Evolutionary conservation across 345 rosid species (phyloP).

Genomic region (sweet orange (Citrus sinensis)): DVS_A1.0 CM039165.1:21494501-21495000

Average conservation of each 20-base stretch:
- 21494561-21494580: slow-evolving; percentile 44
- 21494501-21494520: slow-evolving; percentile 86
- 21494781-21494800: slow-evolving; percentile 98
- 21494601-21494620: slow-evolving; percentile 86
- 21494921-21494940: slow-evolving; percentile 83
- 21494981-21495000: slow-evolving; percentile 88
- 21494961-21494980: slow-evolving; percentile 71
- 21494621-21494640: slow-evolving; percentile 91
- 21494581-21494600: slow-evolving; percentile 56
- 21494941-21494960: slow-evolving; percentile 58
- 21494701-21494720: not conserved
- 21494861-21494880: slow-evolving; percentile 90
- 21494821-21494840: slow-evolving; percentile 75
- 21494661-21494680: slow-evolving; percentile 89
- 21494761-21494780: slow-evolving; percentile 73
- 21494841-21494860: slow-evolving; percentile 90
- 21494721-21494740: no score
- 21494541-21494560: slow-evolving; percentile 70
- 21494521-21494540: slow-evolving; percentile 70
- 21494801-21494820: slow-evolving; percentile 93
- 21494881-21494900: slow-evolving; percentile 75
- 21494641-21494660: slow-evolving; percentile 76
- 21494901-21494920: slow-evolving; percentile 94
- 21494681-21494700: slow-evolving; percentile 61
- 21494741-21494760: not conserved